Base-by-base conservation (phyloP, 345 rosid genomes). In the Balakata baccata region DNA sequence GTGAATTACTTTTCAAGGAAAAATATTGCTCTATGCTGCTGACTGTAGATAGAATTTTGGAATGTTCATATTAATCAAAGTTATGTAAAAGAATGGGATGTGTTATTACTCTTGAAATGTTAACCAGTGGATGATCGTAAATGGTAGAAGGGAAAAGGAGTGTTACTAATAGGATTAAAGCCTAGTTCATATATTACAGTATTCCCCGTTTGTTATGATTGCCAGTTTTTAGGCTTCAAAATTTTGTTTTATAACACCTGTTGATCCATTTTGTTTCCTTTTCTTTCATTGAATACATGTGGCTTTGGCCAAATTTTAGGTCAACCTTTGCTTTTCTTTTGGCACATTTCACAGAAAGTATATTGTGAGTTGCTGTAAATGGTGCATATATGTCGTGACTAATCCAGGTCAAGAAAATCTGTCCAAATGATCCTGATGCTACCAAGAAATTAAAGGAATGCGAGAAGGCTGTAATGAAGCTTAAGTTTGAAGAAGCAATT, bases 401-500 rank as follows among this genome's bases (percentile, higher is more conserved):
- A 69, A 75, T 64, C 18, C 72, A 95, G 99, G 93, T 95, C 0
- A 95, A 92, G 84, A 89, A 80, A 86, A 80, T 95, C 64, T 72
- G 78, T 84, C 99, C 99, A 57, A 89, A 88, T 84, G 98, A 95
- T 86, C 99, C 94, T 17, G 99, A 95, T 78, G 98, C 99, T 66
- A 68, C 90, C 66, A 88, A 86, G 89, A 95, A 92, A 86, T 80
- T 92, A 54, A 91, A 76, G 81, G 98, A 92, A 73, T 95, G 99
- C 72, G 97, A 92, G 82, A 95, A 92, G 80, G 97, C 98, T 38
- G 98, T 92, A 58, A 86, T 85, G 94, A 95, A 92, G 80, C 79
- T 91, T 69, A 95, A 90, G 86, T 95, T 95, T 80, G 99, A 92
- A 85, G 98, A 92, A 83, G 99, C 99, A 61, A 95, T 95, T 74